Evolutionary conservation across 768 basidiomycete species (phyloP).

Genomic region (Mycena capillaripes): DNA sequence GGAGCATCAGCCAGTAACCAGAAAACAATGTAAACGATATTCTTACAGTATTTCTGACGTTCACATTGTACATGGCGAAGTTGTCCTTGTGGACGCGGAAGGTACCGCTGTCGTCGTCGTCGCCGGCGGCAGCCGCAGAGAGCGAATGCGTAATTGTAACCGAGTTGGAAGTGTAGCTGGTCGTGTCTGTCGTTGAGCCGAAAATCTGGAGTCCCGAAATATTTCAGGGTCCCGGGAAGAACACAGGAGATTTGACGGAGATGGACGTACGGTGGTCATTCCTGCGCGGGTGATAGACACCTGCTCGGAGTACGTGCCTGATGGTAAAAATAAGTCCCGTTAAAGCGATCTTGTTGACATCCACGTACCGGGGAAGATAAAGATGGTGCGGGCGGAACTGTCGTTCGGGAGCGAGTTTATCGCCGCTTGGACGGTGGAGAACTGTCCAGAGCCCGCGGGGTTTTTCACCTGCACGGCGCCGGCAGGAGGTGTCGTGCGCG

Average conservation of each 20-base stretch:
- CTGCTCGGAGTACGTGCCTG: slow-evolving; percentile 41
- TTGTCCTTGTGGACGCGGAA: slow-evolving; percentile 48
- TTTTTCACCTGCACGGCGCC: slow-evolving; percentile 39
- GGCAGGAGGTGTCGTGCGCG: slow-evolving; percentile 38
- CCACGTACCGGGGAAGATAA: slow-evolving; percentile 38
- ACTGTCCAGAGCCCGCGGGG: slow-evolving; percentile 34
- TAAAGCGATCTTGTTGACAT: too few species aligned
- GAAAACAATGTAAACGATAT: background rate
- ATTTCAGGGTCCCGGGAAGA: background rate
- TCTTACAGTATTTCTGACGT: slow-evolving; percentile 47
- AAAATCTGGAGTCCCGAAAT: slow-evolving; percentile 13
- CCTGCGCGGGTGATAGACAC: slow-evolving; percentile 38
- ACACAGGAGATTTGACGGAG: background rate
- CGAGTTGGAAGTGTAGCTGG: slow-evolving; percentile 45
- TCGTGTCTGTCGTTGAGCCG: slow-evolving; percentile 45
- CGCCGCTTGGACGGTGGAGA: slow-evolving; percentile 39
- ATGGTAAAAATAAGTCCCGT: background rate
- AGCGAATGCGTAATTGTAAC: slow-evolving; percentile 46
- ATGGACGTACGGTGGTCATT: slow-evolving; percentile 28
- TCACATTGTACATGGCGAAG: slow-evolving; percentile 49
- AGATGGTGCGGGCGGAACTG: slow-evolving; percentile 35
- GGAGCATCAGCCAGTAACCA: background rate
- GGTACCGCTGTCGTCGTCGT: slow-evolving; percentile 47
- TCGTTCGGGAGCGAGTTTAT: slow-evolving; percentile 40
- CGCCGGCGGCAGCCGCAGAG: slow-evolving; percentile 45